Evolutionary conservation across 352 stramenopile species (phyloP).

Genomic region (Peronospora destructor): DNA sequence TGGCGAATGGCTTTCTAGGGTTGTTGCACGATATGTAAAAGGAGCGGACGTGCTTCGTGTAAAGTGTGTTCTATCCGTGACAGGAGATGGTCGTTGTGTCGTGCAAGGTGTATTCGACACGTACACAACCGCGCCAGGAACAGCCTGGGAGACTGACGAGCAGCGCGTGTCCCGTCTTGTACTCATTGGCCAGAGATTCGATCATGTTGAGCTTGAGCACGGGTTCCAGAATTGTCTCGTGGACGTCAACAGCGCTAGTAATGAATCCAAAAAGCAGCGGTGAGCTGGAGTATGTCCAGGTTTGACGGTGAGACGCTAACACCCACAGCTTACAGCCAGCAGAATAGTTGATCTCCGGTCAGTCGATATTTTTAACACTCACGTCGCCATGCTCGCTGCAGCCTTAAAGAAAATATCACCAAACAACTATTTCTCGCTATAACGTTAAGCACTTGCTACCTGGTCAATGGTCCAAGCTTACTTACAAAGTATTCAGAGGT

Average conservation of each 20-base stretch:
- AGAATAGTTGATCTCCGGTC: too few relatives aligned
- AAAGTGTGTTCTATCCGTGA: conserved; percentile 53
- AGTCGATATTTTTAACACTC: too few relatives aligned
- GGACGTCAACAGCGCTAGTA: neutral
- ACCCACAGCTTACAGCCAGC: too few relatives aligned
- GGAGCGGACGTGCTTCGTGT: conserved; percentile 50
- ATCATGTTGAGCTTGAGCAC: conserved; percentile 34
- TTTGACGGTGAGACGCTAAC: conserved; percentile 3
- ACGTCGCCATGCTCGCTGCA: too few relatives aligned
- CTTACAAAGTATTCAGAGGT: too few relatives aligned
- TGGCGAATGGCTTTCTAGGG: conserved; percentile 50
- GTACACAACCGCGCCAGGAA: conserved; percentile 60
- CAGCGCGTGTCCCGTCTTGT: conserved; percentile 46
- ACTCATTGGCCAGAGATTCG: conserved; percentile 54
- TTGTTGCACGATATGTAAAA: conserved; percentile 51
- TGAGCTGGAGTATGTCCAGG: conserved; percentile 7
- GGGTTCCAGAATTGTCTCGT: conserved; percentile 45
- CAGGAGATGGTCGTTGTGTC: conserved; percentile 44
- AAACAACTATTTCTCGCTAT: too few relatives aligned
- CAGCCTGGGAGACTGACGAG: conserved; percentile 30
- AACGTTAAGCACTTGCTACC: too few relatives aligned
- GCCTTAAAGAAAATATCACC: too few relatives aligned
- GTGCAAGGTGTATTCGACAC: conserved; percentile 69
- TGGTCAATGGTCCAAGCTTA: too few relatives aligned
- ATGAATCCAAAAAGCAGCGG: conserved; percentile 33